Evolutionary conservation across 768 basidiomycete species (phyloP), one percentile per base, ranked within the genome.

Genomic region (Trametes cubensis): DNA sequence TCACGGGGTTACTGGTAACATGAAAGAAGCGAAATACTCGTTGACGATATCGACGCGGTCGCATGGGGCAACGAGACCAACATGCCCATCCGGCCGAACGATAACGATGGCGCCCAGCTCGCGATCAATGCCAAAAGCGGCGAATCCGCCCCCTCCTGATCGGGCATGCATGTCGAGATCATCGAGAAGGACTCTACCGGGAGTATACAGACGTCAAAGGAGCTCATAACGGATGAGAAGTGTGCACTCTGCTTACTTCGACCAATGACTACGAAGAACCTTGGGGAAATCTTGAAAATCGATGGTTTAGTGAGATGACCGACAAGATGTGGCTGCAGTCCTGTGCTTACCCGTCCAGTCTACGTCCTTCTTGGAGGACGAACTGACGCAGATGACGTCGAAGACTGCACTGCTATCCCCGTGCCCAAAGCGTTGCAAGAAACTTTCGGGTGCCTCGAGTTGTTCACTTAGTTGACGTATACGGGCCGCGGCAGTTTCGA

Each of bases 31-130:
- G 39, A 89, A 84, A 66, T 88, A 89, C 0, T 21, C 20, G 30
- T 78, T 73, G 45, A 89, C 44, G 1, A 66, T 66, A 14, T 73
- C 69, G 25, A 67, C 58, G 17, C 77, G 66, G 17, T 78, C 76
- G 41, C 88, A 70, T 0, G 87, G 81, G 0, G 78, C 78, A 23
- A 90, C 75, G 66, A 76, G 77, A 4, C 84, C 85, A 25, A 90
- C 79, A 60, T 88, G 89, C n/a, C 88, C 88, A 66, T 87, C 87
- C 10, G 87, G 86, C 23, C 87, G 78, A 6, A 88, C 80, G 45
- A 85, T 74, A 8, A 86, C 79, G 6, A 85, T 67, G 7, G 80
- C 83, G n/a, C 85, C 85, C 4, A 5, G 11, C 0, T 64, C 56
- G 6, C 73, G 61, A 30, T 75, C 71, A 45, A 87, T 79, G 0